Evolutionary conservation across 1,284 basidiomycete species (phyloP).

Genomic region (Pseudozyma pruni): DNA sequence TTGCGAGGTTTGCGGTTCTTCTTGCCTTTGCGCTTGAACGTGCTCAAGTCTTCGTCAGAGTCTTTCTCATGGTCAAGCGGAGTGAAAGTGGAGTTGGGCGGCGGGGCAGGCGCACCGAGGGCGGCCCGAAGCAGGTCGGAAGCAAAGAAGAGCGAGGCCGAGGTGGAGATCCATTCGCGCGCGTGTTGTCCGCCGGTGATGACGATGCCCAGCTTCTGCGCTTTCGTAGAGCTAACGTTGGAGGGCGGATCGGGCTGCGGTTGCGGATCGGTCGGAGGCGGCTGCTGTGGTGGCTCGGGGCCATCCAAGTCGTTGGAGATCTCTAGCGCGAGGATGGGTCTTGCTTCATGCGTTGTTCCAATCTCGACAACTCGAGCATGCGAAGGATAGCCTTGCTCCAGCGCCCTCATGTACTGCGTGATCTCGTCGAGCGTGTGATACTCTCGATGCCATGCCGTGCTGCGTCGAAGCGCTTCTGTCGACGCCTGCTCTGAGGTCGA

Average conservation of each 20-base stretch:
- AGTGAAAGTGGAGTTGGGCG: background rate
- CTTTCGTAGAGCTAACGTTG: background rate
- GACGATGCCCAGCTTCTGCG: conserved; percentile 25
- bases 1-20: conserved; percentile 1
- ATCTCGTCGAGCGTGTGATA: conserved; percentile 44
- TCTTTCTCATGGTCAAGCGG: too few relatives aligned
- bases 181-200: conserved; percentile 43
- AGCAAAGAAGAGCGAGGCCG: conserved; percentile 77
- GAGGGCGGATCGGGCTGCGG: conserved; percentile 13
- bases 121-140: conserved; percentile 25
- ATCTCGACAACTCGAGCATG: conserved; percentile 29
- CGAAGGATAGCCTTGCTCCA: conserved; percentile 19
- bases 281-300: conserved; percentile 1
- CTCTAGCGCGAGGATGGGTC: conserved; percentile 32
- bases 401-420: conserved; percentile 9
- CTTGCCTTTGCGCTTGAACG: conserved; percentile 11
- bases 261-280: conserved; percentile 7
- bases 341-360: conserved; percentile 37
- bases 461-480: background rate
- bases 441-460: conserved; percentile 22
- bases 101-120: conserved; percentile 3
- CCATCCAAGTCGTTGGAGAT: conserved; percentile 4
- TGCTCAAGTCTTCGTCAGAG: background rate
- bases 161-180: conserved; percentile 78
- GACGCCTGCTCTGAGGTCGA: too few relatives aligned